phyloP scores from a whole-genome alignment of 2,329 filamentous ascomycete species.

The Clarireedia homoeocarpa region DNA sequence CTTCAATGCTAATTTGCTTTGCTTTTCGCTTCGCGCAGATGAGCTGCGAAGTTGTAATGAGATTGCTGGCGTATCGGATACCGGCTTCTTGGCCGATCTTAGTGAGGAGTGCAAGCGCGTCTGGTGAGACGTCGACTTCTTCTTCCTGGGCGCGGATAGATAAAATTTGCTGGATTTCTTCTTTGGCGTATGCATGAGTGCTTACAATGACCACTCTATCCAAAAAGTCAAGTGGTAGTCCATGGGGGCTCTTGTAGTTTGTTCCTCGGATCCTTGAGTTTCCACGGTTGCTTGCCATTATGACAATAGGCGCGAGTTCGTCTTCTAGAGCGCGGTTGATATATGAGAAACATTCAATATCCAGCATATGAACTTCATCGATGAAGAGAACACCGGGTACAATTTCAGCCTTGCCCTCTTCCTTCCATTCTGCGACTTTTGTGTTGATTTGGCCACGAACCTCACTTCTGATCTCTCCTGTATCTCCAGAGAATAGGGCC shows the following conservation, averaged over 20 bases:
- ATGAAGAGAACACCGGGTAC: constrained; percentile 96
- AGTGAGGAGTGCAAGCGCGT: constrained; percentile 85
- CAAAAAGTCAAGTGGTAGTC: constrained; percentile 88
- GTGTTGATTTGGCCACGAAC: constrained; percentile 98
- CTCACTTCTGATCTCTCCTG: constrained; percentile 93
- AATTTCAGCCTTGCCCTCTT: constrained; percentile 97
- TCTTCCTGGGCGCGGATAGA: constrained; percentile 91
- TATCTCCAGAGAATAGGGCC: constrained; percentile 94
- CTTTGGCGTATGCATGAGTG: constrained; percentile 72
- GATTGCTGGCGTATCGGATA: constrained; percentile 91
- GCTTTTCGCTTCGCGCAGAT: constrained; percentile 78
- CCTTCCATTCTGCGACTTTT: constrained; percentile 98
- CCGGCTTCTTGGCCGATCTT: constrained; percentile 94
- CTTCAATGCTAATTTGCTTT: constrained; percentile 75
- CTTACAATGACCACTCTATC: constrained; percentile 95
- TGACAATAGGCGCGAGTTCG: constrained; percentile 91
- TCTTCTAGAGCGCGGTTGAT: constrained; percentile 95
- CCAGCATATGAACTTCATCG: constrained; percentile 98
- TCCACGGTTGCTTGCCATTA: constrained; percentile 97
- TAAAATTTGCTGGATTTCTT: constrained; percentile 89
- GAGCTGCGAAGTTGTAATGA: constrained; percentile 90
- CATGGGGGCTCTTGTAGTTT: constrained; percentile 87
- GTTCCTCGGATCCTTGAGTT: constrained; percentile 88
- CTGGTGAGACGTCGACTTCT: constrained; percentile 83
- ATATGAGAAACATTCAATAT: constrained; percentile 98